Conservation (phyloP, 345 rosid genomes). For the Lepidium sativum region DNA sequence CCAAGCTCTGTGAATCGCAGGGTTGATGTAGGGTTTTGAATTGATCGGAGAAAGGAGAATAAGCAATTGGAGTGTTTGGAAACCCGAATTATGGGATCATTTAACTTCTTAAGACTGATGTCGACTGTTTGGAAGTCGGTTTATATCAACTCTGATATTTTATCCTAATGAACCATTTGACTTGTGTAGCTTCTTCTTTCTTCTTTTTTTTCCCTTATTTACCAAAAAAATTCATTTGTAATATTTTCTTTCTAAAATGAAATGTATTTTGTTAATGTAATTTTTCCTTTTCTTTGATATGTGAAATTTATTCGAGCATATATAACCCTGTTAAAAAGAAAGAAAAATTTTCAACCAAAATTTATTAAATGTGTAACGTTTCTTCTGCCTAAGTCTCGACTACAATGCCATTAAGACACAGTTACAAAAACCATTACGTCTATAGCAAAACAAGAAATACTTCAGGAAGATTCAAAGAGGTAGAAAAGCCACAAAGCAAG, state of each 20-base stretch:
- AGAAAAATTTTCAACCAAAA: not conserved
- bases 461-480: not conserved
- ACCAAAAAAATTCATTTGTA: not conserved
- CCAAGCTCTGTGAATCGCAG: conserved; percentile 1
- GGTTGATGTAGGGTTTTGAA: conserved; percentile 28
- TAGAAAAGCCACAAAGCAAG: not conserved
- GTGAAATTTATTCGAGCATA: not conserved
- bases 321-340: too few relatives aligned
- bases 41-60: conserved; percentile 11
- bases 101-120: not conserved
- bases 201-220: not conserved
- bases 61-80: conserved; percentile 8
- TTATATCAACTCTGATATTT: not conserved
- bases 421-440: not conserved
- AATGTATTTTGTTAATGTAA: too few relatives aligned
- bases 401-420: not conserved
- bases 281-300: not conserved
- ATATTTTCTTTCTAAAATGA: not conserved
- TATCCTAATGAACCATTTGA: not conserved
- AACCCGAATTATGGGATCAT: not conserved
- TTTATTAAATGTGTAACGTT: not conserved
- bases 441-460: not conserved
- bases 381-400: not conserved
- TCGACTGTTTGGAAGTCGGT: conserved; percentile 25
- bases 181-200: not conserved